These are phyloP conservation scores for Endothia cerciana DNA, from an alignment of 2,329 filamentous ascomycete species.

Conservation along the genomic window DNA sequence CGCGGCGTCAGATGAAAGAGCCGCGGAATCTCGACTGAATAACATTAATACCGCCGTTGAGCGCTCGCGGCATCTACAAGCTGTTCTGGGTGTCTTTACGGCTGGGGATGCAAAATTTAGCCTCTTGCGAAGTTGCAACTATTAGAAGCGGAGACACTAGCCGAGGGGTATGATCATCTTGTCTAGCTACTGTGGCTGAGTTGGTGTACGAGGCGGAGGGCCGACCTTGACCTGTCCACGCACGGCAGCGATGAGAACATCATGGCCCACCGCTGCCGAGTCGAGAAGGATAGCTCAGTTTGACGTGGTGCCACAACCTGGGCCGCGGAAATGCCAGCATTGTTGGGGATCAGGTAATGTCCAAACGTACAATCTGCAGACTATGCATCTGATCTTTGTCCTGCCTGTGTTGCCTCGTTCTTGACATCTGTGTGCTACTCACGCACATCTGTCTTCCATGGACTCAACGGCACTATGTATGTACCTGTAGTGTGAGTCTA, in stretches of 20 bases:
- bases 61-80: not conserved
- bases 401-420: not conserved
- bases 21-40: not conserved
- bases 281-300: not conserved
- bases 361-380: not conserved
- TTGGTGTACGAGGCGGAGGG: not conserved
- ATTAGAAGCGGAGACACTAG: not conserved
- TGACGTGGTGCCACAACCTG: not conserved
- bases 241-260: not conserved
- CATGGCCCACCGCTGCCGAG: not conserved
- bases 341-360: not conserved
- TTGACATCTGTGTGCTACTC: no score
- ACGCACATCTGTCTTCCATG: no score
- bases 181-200: not conserved
- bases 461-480: not conserved
- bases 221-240: not conserved
- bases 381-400: not conserved
- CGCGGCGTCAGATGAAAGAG: conserved; percentile 48
- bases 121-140: not conserved
- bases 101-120: not conserved
- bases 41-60: not conserved
- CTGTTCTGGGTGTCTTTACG: not conserved
- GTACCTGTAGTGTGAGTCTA: not conserved
- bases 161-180: not conserved
- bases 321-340: not conserved